These are phyloP conservation scores for Yamadazyma conglobata DNA, from an alignment of 1,139 yeast genomes.

Conservation along the genomic window DNA sequence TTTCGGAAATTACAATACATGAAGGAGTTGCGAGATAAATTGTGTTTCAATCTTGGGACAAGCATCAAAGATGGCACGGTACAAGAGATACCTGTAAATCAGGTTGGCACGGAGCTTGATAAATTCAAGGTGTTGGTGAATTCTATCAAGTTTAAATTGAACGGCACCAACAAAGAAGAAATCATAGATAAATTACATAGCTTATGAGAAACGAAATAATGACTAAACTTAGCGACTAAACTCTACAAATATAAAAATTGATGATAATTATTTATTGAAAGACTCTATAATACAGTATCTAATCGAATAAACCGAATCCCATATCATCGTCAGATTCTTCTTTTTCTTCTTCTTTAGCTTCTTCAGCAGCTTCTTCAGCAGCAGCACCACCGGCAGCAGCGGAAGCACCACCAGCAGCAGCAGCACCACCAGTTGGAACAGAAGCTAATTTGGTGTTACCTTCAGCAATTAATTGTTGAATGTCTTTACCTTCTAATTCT, in stretches of 20 bases:
- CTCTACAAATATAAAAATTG: no score
- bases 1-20: conserved; percentile 28
- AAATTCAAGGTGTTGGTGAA: conserved; percentile 34
- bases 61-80: conserved; percentile 2
- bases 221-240: no score
- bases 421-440: conserved; percentile 83
- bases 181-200: conserved; percentile 7
- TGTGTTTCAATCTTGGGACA: conserved; percentile 9
- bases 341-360: conserved; percentile 34
- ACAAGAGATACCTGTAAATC: conserved; percentile 21
- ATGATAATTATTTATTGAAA: no score
- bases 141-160: conserved; percentile 14
- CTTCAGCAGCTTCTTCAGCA: conserved; percentile 38
- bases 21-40: conserved; percentile 13
- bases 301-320: conserved; percentile 92
- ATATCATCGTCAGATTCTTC: conserved; percentile 63
- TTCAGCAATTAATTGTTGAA: conserved; percentile 71
- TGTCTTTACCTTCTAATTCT: conserved; percentile 75
- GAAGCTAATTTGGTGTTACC: conserved; percentile 82
- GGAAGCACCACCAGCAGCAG: conserved; percentile 54
- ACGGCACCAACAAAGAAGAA: conserved; percentile 8
- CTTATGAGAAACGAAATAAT: no score
- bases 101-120: conserved; percentile 20
- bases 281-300: conserved; percentile 20
- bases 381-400: conserved; percentile 41